Evolutionary conservation across 768 basidiomycete genomes (phyloP).

Genomic region (Phaeotremella skinneri): DNA sequence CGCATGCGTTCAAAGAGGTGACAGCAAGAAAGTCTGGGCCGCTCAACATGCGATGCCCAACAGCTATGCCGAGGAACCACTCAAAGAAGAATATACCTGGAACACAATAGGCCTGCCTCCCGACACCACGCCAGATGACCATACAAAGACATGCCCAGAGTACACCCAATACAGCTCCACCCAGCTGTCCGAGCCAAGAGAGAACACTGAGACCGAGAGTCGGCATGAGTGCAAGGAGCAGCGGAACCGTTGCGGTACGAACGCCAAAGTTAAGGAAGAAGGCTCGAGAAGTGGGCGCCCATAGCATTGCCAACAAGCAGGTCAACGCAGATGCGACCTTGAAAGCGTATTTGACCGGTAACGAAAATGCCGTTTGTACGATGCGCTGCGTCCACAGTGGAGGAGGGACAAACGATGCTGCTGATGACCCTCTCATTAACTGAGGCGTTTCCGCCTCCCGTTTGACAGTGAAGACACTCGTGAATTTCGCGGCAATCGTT

Average conservation of each 20-base stretch:
- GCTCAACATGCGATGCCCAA: conserved; percentile 7
- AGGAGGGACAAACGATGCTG: conserved; percentile 3
- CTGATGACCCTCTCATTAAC: background rate
- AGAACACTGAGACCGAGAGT: conserved; percentile 11
- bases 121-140: conserved; percentile 3
- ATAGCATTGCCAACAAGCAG: conserved; percentile 10
- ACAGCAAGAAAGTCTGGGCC: conserved; percentile 14
- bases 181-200: conserved; percentile 10
- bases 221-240: conserved; percentile 8
- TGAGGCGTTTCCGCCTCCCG: background rate
- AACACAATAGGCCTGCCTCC: background rate
- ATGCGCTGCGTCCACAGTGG: background rate
- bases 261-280: conserved; percentile 13
- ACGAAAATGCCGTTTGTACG: background rate
- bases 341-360: conserved; percentile 7
- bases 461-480: background rate
- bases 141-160: conserved; percentile 4
- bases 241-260: conserved; percentile 3
- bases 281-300: conserved; percentile 8
- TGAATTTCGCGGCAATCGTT: background rate
- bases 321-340: conserved; percentile 7
- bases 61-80: conserved; percentile 1
- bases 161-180: conserved; percentile 9
- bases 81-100: conserved; percentile 10
- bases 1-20: conserved; percentile 14